Conservation (phyloP, 345 rosid genomes). For the Crucihimalaya himalaica region DNA sequence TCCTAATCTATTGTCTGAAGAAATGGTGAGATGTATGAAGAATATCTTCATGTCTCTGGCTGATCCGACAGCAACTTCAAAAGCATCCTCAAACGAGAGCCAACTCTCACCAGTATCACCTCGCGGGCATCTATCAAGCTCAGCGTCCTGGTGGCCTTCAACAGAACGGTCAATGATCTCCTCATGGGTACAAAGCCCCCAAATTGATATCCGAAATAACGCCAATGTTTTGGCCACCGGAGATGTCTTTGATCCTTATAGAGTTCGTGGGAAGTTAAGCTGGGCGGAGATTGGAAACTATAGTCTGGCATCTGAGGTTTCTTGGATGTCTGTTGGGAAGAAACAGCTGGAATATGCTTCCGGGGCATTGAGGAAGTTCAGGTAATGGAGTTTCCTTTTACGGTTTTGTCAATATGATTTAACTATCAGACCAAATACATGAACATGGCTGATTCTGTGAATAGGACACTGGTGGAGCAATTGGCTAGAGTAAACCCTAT, state of each 20-base stretch:
- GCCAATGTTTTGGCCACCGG: conserved; percentile 56
- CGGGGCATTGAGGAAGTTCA: conserved; percentile 82
- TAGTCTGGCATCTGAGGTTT: conserved; percentile 69
- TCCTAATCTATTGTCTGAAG: conserved; percentile 81
- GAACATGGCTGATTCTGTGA: conserved; percentile 28
- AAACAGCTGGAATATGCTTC: conserved; percentile 92
- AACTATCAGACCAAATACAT: background rate
- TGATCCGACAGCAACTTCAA: conserved; percentile 62
- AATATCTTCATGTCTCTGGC: conserved; percentile 81
- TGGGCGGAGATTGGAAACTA: conserved; percentile 84
- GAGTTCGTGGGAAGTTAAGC: conserved; percentile 79
- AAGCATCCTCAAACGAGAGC: conserved; percentile 53
- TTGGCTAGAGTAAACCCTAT: conserved; percentile 82
- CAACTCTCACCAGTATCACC: conserved; percentile 75
- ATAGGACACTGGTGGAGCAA: conserved; percentile 86
- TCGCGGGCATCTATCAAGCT: conserved; percentile 74
- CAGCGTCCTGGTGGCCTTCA: conserved; percentile 80
- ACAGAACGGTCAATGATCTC: conserved; percentile 74
- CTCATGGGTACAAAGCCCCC: conserved; percentile 76
- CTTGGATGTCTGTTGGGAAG: conserved; percentile 98
- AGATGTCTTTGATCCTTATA: conserved; percentile 77
- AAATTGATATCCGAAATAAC: conserved; percentile 56
- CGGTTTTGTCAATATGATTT: background rate
- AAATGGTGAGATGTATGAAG: conserved; percentile 94
- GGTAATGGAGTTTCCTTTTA: conserved; percentile 45